A percentile compares a stretch with the other conserved stretches of the same genome.
phyloP scores from a whole-genome alignment of 768 basidiomycete genomes.

The Russula lepida region DNA sequence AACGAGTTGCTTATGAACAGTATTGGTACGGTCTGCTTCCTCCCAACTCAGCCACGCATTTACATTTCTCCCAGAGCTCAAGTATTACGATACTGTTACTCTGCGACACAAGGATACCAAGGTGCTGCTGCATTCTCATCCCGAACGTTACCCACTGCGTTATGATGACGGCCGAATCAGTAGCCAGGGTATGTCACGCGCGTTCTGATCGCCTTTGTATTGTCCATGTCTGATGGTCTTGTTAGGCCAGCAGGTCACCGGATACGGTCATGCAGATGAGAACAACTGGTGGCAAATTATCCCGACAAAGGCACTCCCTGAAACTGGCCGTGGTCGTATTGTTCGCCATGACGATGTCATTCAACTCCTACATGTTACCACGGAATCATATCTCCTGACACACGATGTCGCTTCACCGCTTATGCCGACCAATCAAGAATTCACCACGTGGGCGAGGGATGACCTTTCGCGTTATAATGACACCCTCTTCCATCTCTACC shows the following conservation, averaged over 20 bases:
- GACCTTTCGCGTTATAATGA: conserved; percentile 76
- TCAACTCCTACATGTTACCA: conserved; percentile 82
- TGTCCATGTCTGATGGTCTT: conserved; percentile 4
- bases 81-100: conserved; percentile 83
- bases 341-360: conserved; percentile 86
- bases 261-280: conserved; percentile 85
- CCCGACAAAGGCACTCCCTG: conserved; percentile 91
- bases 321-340: conserved; percentile 85
- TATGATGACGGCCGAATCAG: conserved; percentile 96
- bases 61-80: conserved; percentile 56
- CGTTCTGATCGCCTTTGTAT: neutral
- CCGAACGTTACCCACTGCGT: conserved; percentile 81
- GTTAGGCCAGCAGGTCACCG: conserved; percentile 90
- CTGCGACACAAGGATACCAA: conserved; percentile 91
- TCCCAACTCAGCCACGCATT: neutral
- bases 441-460: conserved; percentile 84
- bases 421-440: conserved; percentile 97
- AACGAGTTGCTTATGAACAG: conserved; percentile 90
- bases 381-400: conserved; percentile 75
- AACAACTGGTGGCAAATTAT: conserved; percentile 97
- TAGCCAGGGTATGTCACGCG: conserved; percentile 58
- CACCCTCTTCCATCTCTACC: conserved; percentile 73
- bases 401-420: conserved; percentile 97
- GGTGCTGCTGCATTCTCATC: conserved; percentile 88
- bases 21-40: conserved; percentile 52